phyloP scores from a whole-genome alignment of 1,139 yeast genomes.

The Scheffersomyces cryptocercus region DNA sequence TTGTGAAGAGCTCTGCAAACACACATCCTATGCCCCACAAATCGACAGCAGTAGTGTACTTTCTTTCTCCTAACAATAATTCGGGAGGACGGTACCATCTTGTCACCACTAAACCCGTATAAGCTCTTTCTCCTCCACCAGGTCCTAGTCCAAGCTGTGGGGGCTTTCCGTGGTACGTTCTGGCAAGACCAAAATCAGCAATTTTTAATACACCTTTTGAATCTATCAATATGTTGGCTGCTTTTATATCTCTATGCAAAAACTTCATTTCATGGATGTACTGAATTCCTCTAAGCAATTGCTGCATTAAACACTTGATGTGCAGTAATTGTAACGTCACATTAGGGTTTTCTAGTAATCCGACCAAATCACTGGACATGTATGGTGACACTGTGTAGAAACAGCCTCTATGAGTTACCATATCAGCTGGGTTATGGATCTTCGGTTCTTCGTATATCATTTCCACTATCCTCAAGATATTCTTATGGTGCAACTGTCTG shows the following conservation, averaged over 20 bases:
- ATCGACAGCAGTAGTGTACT: slow-evolving; percentile 91
- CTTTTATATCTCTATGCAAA: slow-evolving; percentile 91
- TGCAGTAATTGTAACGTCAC: slow-evolving; percentile 62
- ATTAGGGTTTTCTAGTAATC: slow-evolving; percentile 84
- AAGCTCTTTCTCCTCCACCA: slow-evolving; percentile 76
- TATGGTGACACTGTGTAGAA: slow-evolving; percentile 92
- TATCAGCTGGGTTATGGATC: slow-evolving; percentile 30
- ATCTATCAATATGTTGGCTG: slow-evolving; percentile 87
- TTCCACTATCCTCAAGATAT: slow-evolving; percentile 78
- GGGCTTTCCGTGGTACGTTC: slow-evolving; percentile 70
- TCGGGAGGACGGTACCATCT: slow-evolving; percentile 99
- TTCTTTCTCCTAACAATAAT: slow-evolving; percentile 77
- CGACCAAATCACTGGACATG: slow-evolving; percentile 91
- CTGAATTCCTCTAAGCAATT: slow-evolving; percentile 75
- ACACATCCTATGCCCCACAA: slow-evolving; percentile 98
- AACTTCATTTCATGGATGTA: slow-evolving; percentile 73
- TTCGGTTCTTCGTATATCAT: slow-evolving; percentile 72
- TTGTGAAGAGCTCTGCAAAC: slow-evolving; percentile 83
- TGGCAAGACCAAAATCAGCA: slow-evolving; percentile 91
- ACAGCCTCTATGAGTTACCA: slow-evolving; percentile 44
- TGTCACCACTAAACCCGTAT: slow-evolving; percentile 92
- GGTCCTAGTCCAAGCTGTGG: slow-evolving; percentile 59
- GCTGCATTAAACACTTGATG: slow-evolving; percentile 82
- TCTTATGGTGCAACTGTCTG: slow-evolving; percentile 66
- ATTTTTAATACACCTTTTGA: slow-evolving; percentile 71